A percentile compares a stretch with the other conserved stretches of the same genome.
phyloP scores from a whole-genome alignment of 2,329 filamentous ascomycete genomes.

The Diaporthe nobilis region DNA sequence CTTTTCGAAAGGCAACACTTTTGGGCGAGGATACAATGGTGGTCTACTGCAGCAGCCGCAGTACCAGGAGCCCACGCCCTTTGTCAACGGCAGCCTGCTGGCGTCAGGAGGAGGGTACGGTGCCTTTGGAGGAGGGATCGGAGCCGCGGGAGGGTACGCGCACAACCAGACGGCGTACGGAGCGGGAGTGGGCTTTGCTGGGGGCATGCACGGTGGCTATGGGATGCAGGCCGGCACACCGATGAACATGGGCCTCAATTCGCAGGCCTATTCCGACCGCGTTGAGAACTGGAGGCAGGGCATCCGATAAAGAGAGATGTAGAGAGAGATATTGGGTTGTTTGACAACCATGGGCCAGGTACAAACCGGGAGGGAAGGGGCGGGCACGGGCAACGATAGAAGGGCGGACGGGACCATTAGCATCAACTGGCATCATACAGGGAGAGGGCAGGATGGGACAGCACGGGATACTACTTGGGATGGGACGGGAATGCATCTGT shows the following conservation, averaged over 20 bases:
- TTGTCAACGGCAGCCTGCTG: constrained; percentile 39
- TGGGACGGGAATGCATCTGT: constrained; percentile 33
- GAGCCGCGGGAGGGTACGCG: constrained; percentile 34
- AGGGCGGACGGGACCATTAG: neutral
- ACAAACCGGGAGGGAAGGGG: neutral
- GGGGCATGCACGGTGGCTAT: constrained; percentile 41
- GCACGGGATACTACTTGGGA: neutral
- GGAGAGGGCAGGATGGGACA: neutral
- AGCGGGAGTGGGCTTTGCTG: constrained; percentile 32
- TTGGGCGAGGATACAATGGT: constrained; percentile 38
- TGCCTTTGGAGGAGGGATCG: constrained; percentile 37
- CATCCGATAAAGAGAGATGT: constrained; percentile 41
- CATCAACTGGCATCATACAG: neutral
- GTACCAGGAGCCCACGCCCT: constrained; percentile 36
- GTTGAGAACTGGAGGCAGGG: constrained; percentile 54
- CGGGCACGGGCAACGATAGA: neutral
- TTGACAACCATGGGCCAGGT: neutral
- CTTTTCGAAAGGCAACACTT: constrained; percentile 34
- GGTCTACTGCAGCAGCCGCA: constrained; percentile 41
- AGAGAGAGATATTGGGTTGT: neutral
- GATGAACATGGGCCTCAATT: constrained; percentile 36
- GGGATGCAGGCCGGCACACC: constrained; percentile 42
- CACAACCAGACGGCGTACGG: constrained; percentile 40
- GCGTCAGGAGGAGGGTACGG: constrained; percentile 30
- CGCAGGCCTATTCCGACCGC: constrained; percentile 48